Percentiles rank a stretch among this genome's conserved stretches.
Conservation (phyloP, 768 basidiomycete genomes). For the Russula brevipes region DNA sequence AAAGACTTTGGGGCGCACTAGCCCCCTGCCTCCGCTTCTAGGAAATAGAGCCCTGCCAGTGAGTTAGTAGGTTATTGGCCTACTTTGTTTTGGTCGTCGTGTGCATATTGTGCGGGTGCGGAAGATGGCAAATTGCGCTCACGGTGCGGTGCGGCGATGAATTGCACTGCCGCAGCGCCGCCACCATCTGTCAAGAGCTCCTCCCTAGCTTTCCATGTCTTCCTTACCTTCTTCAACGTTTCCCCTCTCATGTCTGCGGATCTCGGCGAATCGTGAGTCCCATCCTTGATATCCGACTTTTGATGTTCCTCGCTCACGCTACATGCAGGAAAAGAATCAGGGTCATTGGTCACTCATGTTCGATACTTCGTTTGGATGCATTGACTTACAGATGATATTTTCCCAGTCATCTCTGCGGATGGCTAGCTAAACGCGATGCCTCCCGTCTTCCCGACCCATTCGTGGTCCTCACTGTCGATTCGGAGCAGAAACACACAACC, state of each 20-base stretch:
- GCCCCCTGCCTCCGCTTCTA: no score
- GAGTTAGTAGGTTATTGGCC: no score
- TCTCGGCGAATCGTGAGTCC: constrained; percentile 30
- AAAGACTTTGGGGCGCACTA: no score
- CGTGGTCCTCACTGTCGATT: constrained; percentile 96
- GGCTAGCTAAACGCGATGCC: constrained; percentile 87
- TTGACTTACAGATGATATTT: neutral
- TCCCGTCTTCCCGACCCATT: constrained; percentile 97
- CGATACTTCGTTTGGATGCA: neutral
- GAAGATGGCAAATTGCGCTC: no score
- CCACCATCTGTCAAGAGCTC: no score
- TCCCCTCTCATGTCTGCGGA: constrained; percentile 29
- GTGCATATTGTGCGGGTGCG: no score
- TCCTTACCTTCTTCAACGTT: constrained; percentile 34
- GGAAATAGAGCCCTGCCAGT: no score
- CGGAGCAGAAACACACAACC: constrained; percentile 95
- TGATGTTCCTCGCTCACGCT: neutral
- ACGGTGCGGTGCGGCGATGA: no score
- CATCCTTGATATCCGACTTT: neutral
- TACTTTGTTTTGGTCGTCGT: no score
- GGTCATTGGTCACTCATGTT: constrained; percentile 53
- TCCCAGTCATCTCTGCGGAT: constrained; percentile 88
- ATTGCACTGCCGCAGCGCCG: no score
- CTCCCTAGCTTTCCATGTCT: no score
- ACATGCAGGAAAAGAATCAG: constrained; percentile 62